Conservation (phyloP, 1,284 basidiomycete species). For the Garcileccinum viscosum region DNA sequence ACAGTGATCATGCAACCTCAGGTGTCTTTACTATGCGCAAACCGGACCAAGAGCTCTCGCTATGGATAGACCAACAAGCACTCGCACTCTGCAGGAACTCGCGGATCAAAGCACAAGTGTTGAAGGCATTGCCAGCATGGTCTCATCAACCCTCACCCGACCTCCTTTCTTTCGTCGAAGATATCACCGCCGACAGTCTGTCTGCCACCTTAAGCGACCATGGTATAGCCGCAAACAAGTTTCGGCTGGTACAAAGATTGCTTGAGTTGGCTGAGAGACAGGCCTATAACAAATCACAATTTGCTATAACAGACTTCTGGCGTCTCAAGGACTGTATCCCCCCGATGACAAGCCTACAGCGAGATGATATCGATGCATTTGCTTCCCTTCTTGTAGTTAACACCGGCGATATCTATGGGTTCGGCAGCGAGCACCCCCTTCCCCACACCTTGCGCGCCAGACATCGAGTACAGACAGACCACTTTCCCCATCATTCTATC, state of each 20-base stretch:
- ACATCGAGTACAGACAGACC: constrained; percentile 40
- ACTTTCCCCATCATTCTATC: constrained; percentile 54
- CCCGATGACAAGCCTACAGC: constrained; percentile 52
- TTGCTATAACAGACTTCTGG: constrained; percentile 78
- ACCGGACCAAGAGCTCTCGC: constrained; percentile 55
- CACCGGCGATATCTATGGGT: constrained; percentile 63
- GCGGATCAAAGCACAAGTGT: constrained; percentile 50
- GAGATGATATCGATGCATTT: constrained; percentile 77
- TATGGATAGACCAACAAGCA: constrained; percentile 70
- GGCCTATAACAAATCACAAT: constrained; percentile 49
- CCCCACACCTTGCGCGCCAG: constrained; percentile 46
- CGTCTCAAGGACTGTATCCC: constrained; percentile 79
- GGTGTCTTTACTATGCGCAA: constrained; percentile 35
- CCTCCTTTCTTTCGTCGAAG: constrained; percentile 51
- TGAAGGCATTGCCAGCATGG: constrained; percentile 73
- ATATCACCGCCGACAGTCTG: constrained; percentile 52
- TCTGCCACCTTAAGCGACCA: constrained; percentile 61
- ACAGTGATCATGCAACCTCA: constrained; percentile 51
- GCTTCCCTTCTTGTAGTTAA: constrained; percentile 70
- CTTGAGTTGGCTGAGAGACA: constrained; percentile 49
- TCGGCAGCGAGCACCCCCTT: constrained; percentile 55
- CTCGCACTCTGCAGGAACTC: constrained; percentile 47
- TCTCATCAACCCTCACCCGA: constrained; percentile 60
- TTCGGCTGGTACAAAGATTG: constrained; percentile 72
- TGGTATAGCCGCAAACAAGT: constrained; percentile 71